phyloP scores from a whole-genome alignment of 768 basidiomycete genomes.

The Russula lepida region DNA sequence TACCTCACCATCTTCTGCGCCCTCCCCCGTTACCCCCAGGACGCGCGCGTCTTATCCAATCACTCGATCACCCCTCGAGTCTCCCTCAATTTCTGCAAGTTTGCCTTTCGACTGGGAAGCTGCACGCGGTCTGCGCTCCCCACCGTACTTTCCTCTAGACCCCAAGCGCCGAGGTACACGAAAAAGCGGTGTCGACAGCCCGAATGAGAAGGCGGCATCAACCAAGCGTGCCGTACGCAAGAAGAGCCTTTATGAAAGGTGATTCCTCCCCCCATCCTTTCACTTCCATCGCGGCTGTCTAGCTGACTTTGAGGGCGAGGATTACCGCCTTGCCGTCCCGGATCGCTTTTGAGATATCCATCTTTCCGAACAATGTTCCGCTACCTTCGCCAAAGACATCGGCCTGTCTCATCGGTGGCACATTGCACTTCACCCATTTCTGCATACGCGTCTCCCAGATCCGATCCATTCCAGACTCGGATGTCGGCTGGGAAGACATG shows the following conservation, averaged over 20 bases:
- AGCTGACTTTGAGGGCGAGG: constrained; percentile 31
- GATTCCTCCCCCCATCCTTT: constrained; percentile 7
- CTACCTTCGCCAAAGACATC: constrained; percentile 58
- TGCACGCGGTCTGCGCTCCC: constrained; percentile 55
- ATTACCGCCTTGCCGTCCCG: constrained; percentile 58
- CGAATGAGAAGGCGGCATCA: constrained; percentile 30
- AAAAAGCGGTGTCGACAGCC: constrained; percentile 30
- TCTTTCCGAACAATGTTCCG: constrained; percentile 77
- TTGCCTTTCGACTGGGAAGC: constrained; percentile 85
- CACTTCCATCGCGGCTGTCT: not conserved
- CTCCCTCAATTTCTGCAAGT: constrained; percentile 69
- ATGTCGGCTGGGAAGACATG: constrained; percentile 73
- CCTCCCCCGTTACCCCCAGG: constrained; percentile 34
- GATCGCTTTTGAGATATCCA: constrained; percentile 69
- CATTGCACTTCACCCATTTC: constrained; percentile 61
- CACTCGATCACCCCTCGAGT: constrained; percentile 52
- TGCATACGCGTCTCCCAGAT: constrained; percentile 53
- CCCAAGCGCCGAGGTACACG: constrained; percentile 35
- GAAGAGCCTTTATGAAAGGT: constrained; percentile 60
- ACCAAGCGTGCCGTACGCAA: constrained; percentile 54
- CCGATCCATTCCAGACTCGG: constrained; percentile 50
- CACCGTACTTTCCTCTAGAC: constrained; percentile 63
- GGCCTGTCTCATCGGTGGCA: constrained; percentile 55
- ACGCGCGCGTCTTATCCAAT: constrained; percentile 38
- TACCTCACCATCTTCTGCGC: constrained; percentile 29